Conservation (phyloP, 345 rosid genomes). For the Heritiera fomes region DNA sequence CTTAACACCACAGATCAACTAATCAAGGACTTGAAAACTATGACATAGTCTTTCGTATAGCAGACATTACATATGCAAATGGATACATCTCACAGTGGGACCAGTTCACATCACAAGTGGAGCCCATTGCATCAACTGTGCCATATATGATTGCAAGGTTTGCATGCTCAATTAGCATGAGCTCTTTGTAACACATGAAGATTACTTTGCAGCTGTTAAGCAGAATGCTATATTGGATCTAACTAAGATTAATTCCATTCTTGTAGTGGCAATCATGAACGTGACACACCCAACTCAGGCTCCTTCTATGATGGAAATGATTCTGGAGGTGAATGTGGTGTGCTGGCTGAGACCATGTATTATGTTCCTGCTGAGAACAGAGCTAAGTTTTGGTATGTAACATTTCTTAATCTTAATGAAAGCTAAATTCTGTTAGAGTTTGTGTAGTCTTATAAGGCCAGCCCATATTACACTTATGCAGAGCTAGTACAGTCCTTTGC, state of each 20-base stretch:
- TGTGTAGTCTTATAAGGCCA: no score
- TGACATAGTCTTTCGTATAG: slow-evolving; percentile 74
- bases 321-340: slow-evolving; percentile 60
- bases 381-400: slow-evolving; percentile 62
- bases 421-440: not conserved
- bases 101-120: slow-evolving; percentile 77
- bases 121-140: slow-evolving; percentile 62
- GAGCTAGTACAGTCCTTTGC: no score
- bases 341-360: slow-evolving; percentile 49
- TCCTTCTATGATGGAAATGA: slow-evolving; percentile 48
- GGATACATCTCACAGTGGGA: slow-evolving; percentile 88
- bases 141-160: slow-evolving; percentile 78
- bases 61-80: slow-evolving; percentile 65
- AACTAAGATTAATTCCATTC: not conserved
- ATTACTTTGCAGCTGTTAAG: not conserved
- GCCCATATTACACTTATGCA: no score
- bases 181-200: not conserved
- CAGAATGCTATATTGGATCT: not conserved
- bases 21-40: slow-evolving; percentile 56
- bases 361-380: slow-evolving; percentile 58
- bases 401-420: not conserved
- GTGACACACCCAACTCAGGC: slow-evolving; percentile 66
- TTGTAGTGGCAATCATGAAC: slow-evolving; percentile 74
- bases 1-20: slow-evolving; percentile 72
- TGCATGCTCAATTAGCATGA: not conserved